These are phyloP conservation scores for Phyllosticta citrichinensis DNA, from an alignment of 2,329 filamentous ascomycete species.

Conservation along the genomic window DNA sequence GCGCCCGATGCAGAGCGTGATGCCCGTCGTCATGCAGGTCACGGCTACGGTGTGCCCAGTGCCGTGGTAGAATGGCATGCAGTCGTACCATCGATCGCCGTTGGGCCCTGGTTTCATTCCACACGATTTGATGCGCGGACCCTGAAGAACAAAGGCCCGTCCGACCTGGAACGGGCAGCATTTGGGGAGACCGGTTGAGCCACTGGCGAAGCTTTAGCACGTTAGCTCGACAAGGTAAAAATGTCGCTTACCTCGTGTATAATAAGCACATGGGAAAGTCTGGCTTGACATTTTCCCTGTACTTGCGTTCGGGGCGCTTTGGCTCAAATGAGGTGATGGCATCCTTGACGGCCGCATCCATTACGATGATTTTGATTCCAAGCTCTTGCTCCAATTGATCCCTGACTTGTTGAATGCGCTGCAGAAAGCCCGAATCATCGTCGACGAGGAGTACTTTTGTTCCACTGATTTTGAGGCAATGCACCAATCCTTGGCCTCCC, in stretches of 20 bases:
- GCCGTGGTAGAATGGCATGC: constrained; percentile 70
- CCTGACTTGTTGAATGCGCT: constrained; percentile 38
- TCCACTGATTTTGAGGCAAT: constrained; percentile 52
- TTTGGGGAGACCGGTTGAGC: constrained; percentile 68
- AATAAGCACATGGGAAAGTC: constrained; percentile 49
- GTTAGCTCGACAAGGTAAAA: background rate
- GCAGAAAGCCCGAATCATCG: constrained; percentile 29
- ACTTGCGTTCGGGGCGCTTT: constrained; percentile 20
- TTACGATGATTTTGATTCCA: constrained; percentile 46
- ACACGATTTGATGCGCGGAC: constrained; percentile 14
- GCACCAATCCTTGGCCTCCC: constrained; percentile 51
- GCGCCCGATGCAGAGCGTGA: constrained; percentile 51
- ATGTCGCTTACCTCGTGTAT: constrained; percentile 37
- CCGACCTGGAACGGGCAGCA: constrained; percentile 30
- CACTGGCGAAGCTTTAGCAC: constrained; percentile 27
- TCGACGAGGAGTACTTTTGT: constrained; percentile 51
- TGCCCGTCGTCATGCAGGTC: constrained; percentile 29
- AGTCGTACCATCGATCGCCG: constrained; percentile 60
- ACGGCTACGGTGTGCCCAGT: constrained; percentile 56
- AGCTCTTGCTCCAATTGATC: constrained; percentile 43
- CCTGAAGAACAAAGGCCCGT: constrained; percentile 33
- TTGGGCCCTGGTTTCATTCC: constrained; percentile 24
- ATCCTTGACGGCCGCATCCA: constrained; percentile 38
- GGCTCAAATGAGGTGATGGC: constrained; percentile 38
- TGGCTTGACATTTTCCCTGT: constrained; percentile 29